Evolutionary conservation across 208 protist genomes (phyloP).

Genomic region (Leishmania arabica): DNA sequence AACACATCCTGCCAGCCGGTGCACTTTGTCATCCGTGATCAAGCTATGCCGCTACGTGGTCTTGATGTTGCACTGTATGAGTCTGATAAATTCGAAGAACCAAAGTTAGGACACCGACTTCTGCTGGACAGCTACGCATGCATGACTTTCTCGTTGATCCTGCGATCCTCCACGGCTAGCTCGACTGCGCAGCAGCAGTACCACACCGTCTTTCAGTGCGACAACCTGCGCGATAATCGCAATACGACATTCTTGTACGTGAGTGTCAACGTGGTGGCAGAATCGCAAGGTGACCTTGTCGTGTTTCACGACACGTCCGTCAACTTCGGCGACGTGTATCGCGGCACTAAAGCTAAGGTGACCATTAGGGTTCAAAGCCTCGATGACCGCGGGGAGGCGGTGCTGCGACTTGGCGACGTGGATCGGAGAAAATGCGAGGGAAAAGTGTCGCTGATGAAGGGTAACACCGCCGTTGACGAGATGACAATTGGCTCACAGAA

Average conservation of each 20-base stretch:
- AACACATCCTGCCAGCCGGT: constrained; percentile 69
- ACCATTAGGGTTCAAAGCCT: constrained; percentile 50
- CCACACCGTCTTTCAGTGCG: constrained; percentile 73
- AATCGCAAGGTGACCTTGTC: constrained; percentile 72
- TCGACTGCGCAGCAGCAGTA: constrained; percentile 43
- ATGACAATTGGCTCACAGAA: constrained; percentile 53
- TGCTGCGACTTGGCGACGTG: constrained; percentile 43
- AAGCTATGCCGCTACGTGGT: constrained; percentile 58
- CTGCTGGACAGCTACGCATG: constrained; percentile 63
- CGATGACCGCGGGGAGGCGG: constrained; percentile 54
- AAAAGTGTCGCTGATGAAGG: constrained; percentile 54
- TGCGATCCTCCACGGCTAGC: constrained; percentile 42
- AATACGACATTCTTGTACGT: constrained; percentile 76
- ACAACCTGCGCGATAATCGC: constrained; percentile 74
- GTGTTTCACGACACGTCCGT: constrained; percentile 51
- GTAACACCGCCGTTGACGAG: constrained; percentile 57
- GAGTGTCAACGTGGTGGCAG: constrained; percentile 59
- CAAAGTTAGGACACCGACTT: constrained; percentile 67
- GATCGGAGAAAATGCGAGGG: constrained; percentile 60
- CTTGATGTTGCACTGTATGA: constrained; percentile 75
- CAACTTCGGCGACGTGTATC: constrained; percentile 85
- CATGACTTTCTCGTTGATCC: constrained; percentile 81
- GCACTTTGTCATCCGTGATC: constrained; percentile 76
- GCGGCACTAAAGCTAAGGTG: constrained; percentile 51
- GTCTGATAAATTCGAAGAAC: constrained; percentile 74